Evolutionary conservation across 2,329 filamentous ascomycete genomes (phyloP).

Genomic region (Aureobasidium sp.): DNA sequence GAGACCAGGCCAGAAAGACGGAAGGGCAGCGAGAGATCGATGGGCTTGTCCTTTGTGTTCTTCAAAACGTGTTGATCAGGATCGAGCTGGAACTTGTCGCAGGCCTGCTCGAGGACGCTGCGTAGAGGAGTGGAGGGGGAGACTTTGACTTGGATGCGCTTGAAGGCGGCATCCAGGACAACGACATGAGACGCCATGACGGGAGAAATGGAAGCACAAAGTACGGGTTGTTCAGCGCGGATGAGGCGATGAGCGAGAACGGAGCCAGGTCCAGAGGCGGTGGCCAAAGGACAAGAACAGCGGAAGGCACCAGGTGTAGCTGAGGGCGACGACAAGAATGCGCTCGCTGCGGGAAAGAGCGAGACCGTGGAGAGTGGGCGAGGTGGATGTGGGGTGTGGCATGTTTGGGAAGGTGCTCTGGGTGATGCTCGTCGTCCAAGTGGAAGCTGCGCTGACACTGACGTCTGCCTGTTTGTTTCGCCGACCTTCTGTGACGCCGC

Average conservation of each 20-base stretch:
- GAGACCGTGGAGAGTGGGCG: conserved; percentile 24
- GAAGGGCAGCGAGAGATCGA: conserved; percentile 80
- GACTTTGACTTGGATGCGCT: conserved; percentile 75
- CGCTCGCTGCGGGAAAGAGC: conserved; percentile 30
- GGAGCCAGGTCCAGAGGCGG: conserved; percentile 23
- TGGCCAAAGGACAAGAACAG: conserved; percentile 24
- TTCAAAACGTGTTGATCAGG: conserved; percentile 74
- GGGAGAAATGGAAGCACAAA: background rate
- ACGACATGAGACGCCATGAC: conserved; percentile 81
- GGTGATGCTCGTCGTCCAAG: background rate
- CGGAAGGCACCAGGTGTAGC: conserved; percentile 29
- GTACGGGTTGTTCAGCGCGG: background rate
- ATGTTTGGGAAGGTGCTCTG: background rate
- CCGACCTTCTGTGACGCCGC: conserved; percentile 2
- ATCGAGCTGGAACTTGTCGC: conserved; percentile 67
- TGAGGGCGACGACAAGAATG: conserved; percentile 28
- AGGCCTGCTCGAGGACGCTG: conserved; percentile 82
- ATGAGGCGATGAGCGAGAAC: background rate
- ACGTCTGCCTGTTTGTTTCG: background rate
- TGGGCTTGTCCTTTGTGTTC: conserved; percentile 74
- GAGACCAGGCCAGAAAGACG: conserved; percentile 73
- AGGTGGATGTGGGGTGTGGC: background rate
- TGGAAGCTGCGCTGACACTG: background rate
- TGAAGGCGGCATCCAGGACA: conserved; percentile 73
- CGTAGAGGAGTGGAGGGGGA: conserved; percentile 72